phyloP scores from a whole-genome alignment of 768 basidiomycete genomes.

The Trametes sanguinea region DNA sequence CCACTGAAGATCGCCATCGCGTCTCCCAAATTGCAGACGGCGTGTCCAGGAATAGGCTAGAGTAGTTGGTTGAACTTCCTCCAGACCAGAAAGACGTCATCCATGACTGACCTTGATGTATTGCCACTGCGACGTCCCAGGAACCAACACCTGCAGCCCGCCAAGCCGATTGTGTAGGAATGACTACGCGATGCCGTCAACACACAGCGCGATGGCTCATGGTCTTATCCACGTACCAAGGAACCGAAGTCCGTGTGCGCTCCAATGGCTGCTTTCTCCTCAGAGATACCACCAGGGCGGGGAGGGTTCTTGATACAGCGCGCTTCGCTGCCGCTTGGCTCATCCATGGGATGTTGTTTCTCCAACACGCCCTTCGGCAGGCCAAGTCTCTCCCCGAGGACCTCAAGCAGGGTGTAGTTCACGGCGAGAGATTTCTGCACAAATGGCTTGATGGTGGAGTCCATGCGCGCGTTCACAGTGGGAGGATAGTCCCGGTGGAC shows the following conservation, averaged over 20 bases:
- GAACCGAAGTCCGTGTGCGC: conserved; percentile 41
- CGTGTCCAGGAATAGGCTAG: conserved; percentile 37
- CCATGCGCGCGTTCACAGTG: conserved; percentile 34
- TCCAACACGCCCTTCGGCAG: conserved; percentile 35
- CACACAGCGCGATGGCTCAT: neutral
- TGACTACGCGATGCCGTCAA: conserved; percentile 39
- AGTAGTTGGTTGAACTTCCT: neutral
- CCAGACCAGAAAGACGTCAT: conserved; percentile 24
- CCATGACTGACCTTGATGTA: conserved; percentile 55
- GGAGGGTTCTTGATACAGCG: conserved; percentile 39
- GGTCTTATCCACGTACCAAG: conserved; percentile 15
- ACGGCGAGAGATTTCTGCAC: conserved; percentile 33
- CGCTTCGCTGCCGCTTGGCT: conserved; percentile 35
- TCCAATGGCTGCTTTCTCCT: conserved; percentile 32
- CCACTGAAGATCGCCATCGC: conserved; percentile 63
- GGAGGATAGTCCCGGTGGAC: conserved; percentile 38
- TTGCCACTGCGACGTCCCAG: conserved; percentile 62
- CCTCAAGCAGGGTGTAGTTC: conserved; percentile 33
- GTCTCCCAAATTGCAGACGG: conserved; percentile 48
- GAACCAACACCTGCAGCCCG: conserved; percentile 68
- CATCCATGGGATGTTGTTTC: conserved; percentile 29
- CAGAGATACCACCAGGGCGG: conserved; percentile 5
- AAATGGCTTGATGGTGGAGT: conserved; percentile 32
- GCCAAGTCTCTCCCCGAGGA: conserved; percentile 36
- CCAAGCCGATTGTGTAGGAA: conserved; percentile 72